Evolutionary conservation across 805 yeast species (phyloP), one percentile per base, ranked within the genome.

Genomic region (Candida montana): DNA sequence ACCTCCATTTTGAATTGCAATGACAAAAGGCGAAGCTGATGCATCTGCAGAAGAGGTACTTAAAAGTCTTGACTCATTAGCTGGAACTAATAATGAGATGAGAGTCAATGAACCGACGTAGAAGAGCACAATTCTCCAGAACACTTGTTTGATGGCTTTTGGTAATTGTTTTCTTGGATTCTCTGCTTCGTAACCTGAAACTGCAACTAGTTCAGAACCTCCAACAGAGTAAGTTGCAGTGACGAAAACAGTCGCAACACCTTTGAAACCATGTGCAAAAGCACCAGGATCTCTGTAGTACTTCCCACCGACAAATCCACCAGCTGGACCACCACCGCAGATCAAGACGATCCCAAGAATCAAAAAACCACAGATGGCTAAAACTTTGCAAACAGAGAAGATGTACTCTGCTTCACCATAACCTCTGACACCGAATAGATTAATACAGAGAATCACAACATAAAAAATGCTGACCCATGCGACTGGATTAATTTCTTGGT

Each of bases 221-320:
- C 74, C 63, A 51, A 75, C 76, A 9, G 79, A 72, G 55, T 74
- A 74, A 2, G 75, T 72, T 13, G 80, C 77, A 26, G 76, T 73
- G 27, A 73, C 77, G 52, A 75, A 74, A 18, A 74, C 79, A 1
- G 76, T 59, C 44, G 75, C 69, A 21, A 74, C 64, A 49, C 79
- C 79, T 49, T 75, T 74, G 54, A 75, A 75, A 8, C 77, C 72
- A 35, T 75, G 60, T 10, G 77, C 74, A 54, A 84, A 81, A 0
- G 89, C 79, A 38, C 91, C 91, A 13, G 79, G 79, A 37, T 65
- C 45, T 46, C 61, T 58, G 71, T 76, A 74, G 53, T 72, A 67
- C 39, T 57, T 57, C 29, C 69, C 73, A 39, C 75, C 71, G 28
- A 72, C 57, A 43, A 67, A 67, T 4, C 68, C 71, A 39, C 64